Base-by-base conservation (phyloP, 345 rosid species). In the Moricandia arvensis region DNA sequence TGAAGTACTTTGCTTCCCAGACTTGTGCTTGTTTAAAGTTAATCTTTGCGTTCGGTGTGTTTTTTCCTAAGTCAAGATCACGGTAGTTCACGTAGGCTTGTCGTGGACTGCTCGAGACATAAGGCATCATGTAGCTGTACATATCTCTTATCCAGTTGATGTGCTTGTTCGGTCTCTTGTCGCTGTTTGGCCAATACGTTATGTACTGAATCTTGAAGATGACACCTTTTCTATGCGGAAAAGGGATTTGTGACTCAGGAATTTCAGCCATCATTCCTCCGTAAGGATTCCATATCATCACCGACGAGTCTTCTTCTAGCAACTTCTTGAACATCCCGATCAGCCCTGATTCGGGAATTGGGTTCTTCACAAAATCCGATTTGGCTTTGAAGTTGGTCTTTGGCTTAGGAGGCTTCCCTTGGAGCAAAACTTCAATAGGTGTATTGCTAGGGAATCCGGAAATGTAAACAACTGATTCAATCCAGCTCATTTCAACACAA, bases 31-130 rank as follows among this genome's bases (percentile, higher is more conserved):
- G 81, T 54, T 54, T 43, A 15, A 30, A 5, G 73, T 80, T 79
- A 0, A 35, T 4, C 8, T 41, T 54, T 0, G 73, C 54, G 4
- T 66, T 61, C 41, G 65, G 74, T 35, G 73, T 72, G 75, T 85
- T 87, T 73, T 61, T 61, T 0, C 96, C 98, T 7, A 90, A 7
- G 62, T 90, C 96, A 21, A 88, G 83, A 69, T 92, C 97, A 7
- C 86, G 70, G 59, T 92, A 93, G 66, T 93, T 90, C 26, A 89
- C 80, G 13, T 86, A 93, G 7, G 93, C 82, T 3, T 37, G 57
- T 66, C 96, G 75, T 0, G 91, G 93, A n/a, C 75, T 34, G 29
- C 43, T 81, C 8, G 87, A 83, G 3, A 87, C 93, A 38, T 80
- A 86, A 4, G 89, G 91, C 2, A 82, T 68, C 89, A 87, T 80